These are phyloP conservation scores for Plasmodium gonderi DNA, from an alignment of 169 alveolate genomes.

Conservation along the genomic window DNA sequence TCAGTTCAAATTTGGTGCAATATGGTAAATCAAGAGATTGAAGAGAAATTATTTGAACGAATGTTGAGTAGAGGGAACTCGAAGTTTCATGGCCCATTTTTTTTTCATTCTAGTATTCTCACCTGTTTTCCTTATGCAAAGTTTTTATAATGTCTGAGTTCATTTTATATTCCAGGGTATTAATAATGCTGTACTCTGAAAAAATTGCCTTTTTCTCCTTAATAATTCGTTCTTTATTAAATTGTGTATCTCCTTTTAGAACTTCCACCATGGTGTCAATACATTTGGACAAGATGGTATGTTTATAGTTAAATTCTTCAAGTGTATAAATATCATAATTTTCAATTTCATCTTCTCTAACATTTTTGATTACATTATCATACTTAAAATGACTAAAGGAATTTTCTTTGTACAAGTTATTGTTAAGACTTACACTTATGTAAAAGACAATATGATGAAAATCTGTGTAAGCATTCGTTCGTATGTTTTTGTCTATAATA, in stretches of 20 bases:
- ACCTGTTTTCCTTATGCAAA: constrained; percentile 87
- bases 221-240: constrained; percentile 82
- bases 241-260: constrained; percentile 80
- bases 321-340: constrained; percentile 53
- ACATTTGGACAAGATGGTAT: constrained; percentile 58
- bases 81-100: too few species aligned
- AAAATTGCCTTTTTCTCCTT: constrained; percentile 88
- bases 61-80: background rate
- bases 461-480: constrained; percentile 90
- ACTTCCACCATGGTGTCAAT: constrained; percentile 72
- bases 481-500: constrained; percentile 78
- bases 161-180: constrained; percentile 86
- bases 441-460: constrained; percentile 90
- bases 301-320: constrained; percentile 72
- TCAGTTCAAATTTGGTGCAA: too few species aligned
- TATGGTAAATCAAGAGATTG: background rate
- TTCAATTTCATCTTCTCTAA: constrained; percentile 65
- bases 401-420: constrained; percentile 46
- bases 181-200: constrained; percentile 88
- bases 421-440: constrained; percentile 80
- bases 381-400: background rate
- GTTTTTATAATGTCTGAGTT: constrained; percentile 86
- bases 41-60: background rate
- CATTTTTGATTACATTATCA: constrained; percentile 12
- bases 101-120: too few species aligned